phyloP scores from a whole-genome alignment of 441 rosid genomes.

The Geranium incanum region DNA sequence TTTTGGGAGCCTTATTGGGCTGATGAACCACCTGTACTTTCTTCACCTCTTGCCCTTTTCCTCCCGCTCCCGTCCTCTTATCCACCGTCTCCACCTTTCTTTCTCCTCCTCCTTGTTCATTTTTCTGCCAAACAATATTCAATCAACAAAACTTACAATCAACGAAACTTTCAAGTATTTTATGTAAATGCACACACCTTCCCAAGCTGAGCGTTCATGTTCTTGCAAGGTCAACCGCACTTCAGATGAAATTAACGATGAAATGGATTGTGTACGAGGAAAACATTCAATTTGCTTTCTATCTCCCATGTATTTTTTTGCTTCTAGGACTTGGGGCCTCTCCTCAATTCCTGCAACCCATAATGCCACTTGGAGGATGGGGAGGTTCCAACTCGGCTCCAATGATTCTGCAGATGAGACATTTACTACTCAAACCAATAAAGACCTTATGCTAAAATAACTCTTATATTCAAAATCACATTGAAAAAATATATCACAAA shows the following conservation, averaged over 20 bases:
- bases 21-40: conserved; percentile 45
- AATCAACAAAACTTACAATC: not conserved
- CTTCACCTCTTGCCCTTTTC: conserved; percentile 40
- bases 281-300: not conserved
- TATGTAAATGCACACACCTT: not conserved
- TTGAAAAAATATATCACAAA: not conserved
- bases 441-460: not conserved
- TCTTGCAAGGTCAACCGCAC: not conserved
- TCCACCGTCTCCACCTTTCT: conserved; percentile 25
- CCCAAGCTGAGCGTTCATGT: conserved; percentile 1
- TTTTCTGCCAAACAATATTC: not conserved
- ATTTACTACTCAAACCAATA: not conserved
- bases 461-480: not conserved
- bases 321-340: not conserved
- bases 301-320: not conserved
- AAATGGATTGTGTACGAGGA: not conserved
- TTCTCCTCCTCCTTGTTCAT: conserved; percentile 29
- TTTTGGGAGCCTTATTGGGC: conserved; percentile 22
- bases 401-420: not conserved
- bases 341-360: not conserved
- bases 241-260: not conserved
- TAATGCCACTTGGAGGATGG: not conserved
- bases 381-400: not conserved
- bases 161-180: not conserved
- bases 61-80: conserved; percentile 38